These are phyloP conservation scores for Massarina eburnea DNA, from an alignment of 2,329 filamentous ascomycete species.

Conservation along the genomic window DNA sequence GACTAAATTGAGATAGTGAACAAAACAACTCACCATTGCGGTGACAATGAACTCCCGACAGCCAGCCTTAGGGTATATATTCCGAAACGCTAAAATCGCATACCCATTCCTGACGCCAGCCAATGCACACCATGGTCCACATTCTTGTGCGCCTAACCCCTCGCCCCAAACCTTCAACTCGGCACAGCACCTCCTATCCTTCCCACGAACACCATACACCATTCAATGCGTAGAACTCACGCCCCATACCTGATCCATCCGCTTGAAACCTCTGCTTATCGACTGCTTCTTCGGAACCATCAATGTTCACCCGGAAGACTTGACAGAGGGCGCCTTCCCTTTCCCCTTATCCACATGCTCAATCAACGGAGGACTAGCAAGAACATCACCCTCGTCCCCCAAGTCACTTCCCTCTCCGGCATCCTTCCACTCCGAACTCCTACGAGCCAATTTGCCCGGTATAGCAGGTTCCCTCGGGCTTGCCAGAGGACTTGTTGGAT, in stretches of 20 bases:
- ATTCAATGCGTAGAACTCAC: background rate
- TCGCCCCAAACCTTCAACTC: background rate
- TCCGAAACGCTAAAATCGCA: constrained; percentile 2
- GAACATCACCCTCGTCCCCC: constrained; percentile 24
- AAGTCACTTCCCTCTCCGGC: constrained; percentile 29
- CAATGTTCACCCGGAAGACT: background rate
- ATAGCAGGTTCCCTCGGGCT: constrained; percentile 49
- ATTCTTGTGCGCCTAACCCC: background rate
- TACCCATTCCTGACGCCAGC: background rate
- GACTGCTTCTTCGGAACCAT: no score
- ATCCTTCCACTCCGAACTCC: constrained; percentile 42
- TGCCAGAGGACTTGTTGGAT: constrained; percentile 61
- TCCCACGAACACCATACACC: background rate
- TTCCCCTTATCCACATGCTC: constrained; percentile 19
- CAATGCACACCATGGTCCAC: background rate
- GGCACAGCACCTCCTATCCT: background rate
- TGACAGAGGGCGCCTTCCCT: constrained; percentile 3
- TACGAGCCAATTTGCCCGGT: constrained; percentile 32
- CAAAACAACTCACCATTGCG: constrained; percentile 1
- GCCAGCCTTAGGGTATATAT: constrained; percentile 13
- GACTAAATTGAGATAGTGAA: no score
- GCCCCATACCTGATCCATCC: background rate
- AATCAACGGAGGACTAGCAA: constrained; percentile 9
- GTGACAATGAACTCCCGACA: background rate
- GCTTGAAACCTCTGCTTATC: background rate